Base-by-base conservation (phyloP, 441 rosid genomes). In the Gossypium lobatum region DNA sequence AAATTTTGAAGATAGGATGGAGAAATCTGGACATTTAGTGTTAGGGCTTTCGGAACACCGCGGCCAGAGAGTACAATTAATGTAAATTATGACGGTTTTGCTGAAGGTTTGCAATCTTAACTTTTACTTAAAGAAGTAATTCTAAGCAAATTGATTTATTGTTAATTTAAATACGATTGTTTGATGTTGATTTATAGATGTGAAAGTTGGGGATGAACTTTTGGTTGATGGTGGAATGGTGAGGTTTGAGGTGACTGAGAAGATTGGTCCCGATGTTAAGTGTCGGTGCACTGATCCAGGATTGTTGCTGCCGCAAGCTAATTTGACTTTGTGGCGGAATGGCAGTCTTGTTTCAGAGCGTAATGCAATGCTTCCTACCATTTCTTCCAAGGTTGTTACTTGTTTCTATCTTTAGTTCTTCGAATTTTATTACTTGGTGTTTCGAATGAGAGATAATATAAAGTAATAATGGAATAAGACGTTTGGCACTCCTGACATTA, bases 221-320 rank as follows among this genome's bases (percentile, higher is more conserved):
- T 73, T 93, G 64, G 96, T 93, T 65, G 99, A 95, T 83, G 99
- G 99, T 78, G 99, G 98, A 26, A 95, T 95, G 99, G 98, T 90
- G 84, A 85, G 97, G 79, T 95, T 95, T 83, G 98, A 95, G 72
- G 98, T 95, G 84, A 88, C 85, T 18, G 97, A 92, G 86, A 95
- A 89, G 86, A 86, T 95, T 57, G 98, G 98, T 52, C 97, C 95
- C 31, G 99, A 95, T 84, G 96, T 95, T 50, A 90, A 88, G 80
- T 95, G 99, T 57, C 71, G 52, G 46, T 93, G 99, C 68, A 95
- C 97, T 11, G 99, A 95, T 80, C 95, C 98, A 0, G 99, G 99
- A 28, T 70, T 93, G 83, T 82, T 93, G 85, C 89, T 95, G 69
- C 97, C 98, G 0, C 93, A 97, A 64, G 98, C 98, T 25, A 93